Conservation (phyloP, 306 rosid species). For the Styphnolobium japonicum region DNA sequence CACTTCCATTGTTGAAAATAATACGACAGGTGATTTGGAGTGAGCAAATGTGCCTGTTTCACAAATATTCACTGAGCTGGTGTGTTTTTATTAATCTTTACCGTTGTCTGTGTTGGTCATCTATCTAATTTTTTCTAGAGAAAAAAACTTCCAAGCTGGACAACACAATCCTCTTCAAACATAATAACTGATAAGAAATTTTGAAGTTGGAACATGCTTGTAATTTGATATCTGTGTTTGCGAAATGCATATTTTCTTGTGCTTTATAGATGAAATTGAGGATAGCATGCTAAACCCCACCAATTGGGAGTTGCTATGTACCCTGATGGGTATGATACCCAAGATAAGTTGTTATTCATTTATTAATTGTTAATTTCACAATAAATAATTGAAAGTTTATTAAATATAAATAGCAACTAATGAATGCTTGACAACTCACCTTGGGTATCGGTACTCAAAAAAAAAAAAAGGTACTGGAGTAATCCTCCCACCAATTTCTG, state of each 20-base stretch:
- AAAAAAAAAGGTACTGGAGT: too few species aligned
- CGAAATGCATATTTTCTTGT: constrained; percentile 7
- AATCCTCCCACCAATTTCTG: neutral
- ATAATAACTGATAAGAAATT: constrained; percentile 18
- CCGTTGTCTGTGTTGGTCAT: constrained; percentile 29
- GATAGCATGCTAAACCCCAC: neutral
- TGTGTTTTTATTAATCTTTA: constrained; percentile 20
- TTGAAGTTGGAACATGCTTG: constrained; percentile 24
- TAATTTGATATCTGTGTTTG: neutral
- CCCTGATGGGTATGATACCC: too few species aligned
- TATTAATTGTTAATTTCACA: too few species aligned
- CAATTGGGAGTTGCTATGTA: too few species aligned
- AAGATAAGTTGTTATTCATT: too few species aligned
- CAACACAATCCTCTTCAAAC: constrained; percentile 14
- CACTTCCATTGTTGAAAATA: constrained; percentile 35
- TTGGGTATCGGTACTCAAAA: too few species aligned
- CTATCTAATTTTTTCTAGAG: constrained; percentile 26
- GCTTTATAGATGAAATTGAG: neutral
- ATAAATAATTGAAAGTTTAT: too few species aligned
- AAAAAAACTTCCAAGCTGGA: constrained; percentile 34
- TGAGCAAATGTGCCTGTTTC: constrained; percentile 44
- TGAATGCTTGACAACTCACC: too few species aligned
- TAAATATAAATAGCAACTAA: too few species aligned
- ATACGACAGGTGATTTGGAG: constrained; percentile 46
- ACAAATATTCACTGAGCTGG: constrained; percentile 29